Percentiles rank a stretch among this genome's conserved stretches.
phyloP scores from a whole-genome alignment of 805 yeast genomes.

The Metschnikowia baotianmanensis region DNA sequence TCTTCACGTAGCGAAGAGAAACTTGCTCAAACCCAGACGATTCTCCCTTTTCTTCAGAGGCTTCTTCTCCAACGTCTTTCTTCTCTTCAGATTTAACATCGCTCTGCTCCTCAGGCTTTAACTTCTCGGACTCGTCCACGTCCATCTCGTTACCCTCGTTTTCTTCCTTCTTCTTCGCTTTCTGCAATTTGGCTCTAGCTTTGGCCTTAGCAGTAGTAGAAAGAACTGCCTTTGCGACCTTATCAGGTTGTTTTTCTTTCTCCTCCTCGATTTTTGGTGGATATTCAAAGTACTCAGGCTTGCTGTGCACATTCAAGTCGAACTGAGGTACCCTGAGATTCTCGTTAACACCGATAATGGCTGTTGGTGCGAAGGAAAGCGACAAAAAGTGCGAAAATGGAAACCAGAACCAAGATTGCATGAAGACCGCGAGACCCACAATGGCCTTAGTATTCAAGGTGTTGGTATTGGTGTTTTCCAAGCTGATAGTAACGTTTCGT shows the following conservation, averaged over 20 bases:
- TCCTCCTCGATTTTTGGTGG: slow-evolving; percentile 85
- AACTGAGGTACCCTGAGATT: slow-evolving; percentile 87
- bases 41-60: slow-evolving; percentile 22
- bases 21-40: slow-evolving; percentile 30
- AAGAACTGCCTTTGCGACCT: slow-evolving; percentile 86
- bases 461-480: slow-evolving; percentile 86
- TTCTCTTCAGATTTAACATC: slow-evolving; percentile 13
- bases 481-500: slow-evolving; percentile 88
- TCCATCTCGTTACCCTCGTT: slow-evolving; percentile 45
- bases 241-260: slow-evolving; percentile 80
- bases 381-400: slow-evolving; percentile 93
- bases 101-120: slow-evolving; percentile 12
- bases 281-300: slow-evolving; percentile 76
- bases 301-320: slow-evolving; percentile 75
- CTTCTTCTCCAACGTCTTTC: slow-evolving; percentile 25
- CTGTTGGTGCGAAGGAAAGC: slow-evolving; percentile 88
- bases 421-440: slow-evolving; percentile 85
- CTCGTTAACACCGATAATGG: slow-evolving; percentile 79
- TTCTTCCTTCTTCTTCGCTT: slow-evolving; percentile 52
- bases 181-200: slow-evolving; percentile 76
- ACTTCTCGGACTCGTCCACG: slow-evolving; percentile 29
- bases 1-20: slow-evolving; percentile 54
- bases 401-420: slow-evolving; percentile 98
- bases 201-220: slow-evolving; percentile 94
- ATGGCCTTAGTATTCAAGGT: slow-evolving; percentile 88